Evolutionary conservation across 2,329 filamentous ascomycete species (phyloP), one percentile per base, ranked within the genome.

Genomic region (Colletotrichum cordylinicola): DNA sequence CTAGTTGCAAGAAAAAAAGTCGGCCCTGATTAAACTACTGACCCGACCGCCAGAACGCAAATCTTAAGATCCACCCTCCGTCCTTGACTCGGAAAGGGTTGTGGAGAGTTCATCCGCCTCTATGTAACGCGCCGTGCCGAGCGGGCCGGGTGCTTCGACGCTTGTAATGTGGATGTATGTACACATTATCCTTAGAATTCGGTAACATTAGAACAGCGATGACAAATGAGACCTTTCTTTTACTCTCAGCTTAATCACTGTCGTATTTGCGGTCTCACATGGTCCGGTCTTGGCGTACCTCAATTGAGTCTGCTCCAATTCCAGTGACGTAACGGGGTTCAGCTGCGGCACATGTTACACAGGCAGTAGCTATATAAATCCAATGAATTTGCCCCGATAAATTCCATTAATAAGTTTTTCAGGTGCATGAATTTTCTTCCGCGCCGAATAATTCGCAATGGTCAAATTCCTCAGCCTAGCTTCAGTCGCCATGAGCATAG

Each of bases 141-240:
- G n/a, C 43, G 10, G 43, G 43, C 43, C 43, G n/a, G n/a, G 10
- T 0, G 43, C n/a, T 13, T 21, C 6, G 18, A 7, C 31, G 9
- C 31, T 52, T 6, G n/a, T 7, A 8, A 52, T 10, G 21, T 13
- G 1, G 10, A 21, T 48, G 43, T 7, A 2, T 21, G n/a, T 13
- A 6, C 12, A 21, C 2, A 1, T 21, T 4, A 6, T 10, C 3
- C 6, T 52, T 8, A 2, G 1, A 8, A 0, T 1, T 3, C n/a
- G 0, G 10, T 10, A 21, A 21, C n/a, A 52, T 10, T 21, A 52
- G 18, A 9, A 48, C 43, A 13, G 43, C 7, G n/a, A 52, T 52
- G 43, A 52, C 43, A 21, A 21, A 21, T 21, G 18, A 48, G 10
- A 6, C 9, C 39, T 43, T 4, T 43, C 8, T 4, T 18, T 43